These are phyloP conservation scores for Rhizophagus prolifer DNA, from an alignment of 192 early-diverging fungal species.

Conservation along the genomic window DNA sequence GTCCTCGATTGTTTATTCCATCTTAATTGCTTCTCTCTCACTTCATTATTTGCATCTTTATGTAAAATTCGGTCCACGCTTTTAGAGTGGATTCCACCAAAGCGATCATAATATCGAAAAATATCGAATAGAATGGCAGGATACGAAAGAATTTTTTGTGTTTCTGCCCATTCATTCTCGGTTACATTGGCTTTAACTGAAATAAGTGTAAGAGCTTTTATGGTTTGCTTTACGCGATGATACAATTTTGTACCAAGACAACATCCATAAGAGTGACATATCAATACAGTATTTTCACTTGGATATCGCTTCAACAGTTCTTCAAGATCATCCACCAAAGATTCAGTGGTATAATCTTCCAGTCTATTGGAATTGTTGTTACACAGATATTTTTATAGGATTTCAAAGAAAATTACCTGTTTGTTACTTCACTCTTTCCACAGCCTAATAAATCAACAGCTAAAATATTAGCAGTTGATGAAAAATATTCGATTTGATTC, in stretches of 20 bases:
- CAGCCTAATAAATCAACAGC: conserved; percentile 57
- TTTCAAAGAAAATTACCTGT: conserved; percentile 37
- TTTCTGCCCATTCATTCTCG: conserved; percentile 35
- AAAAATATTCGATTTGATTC: conserved; percentile 56
- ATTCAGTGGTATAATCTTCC: conserved; percentile 47
- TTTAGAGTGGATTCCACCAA: conserved; percentile 45
- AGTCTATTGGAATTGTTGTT: conserved; percentile 34
- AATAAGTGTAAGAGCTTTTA: conserved; percentile 55
- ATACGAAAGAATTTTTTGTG: conserved; percentile 35
- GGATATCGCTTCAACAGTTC: conserved; percentile 46
- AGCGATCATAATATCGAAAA: conserved; percentile 45
- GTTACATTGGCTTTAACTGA: conserved; percentile 47
- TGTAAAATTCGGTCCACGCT: conserved; percentile 50
- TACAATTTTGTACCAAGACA: conserved; percentile 48
- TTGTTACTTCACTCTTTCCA: conserved; percentile 52
- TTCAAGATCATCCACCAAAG: conserved; percentile 47
- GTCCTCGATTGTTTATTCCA: conserved; percentile 56
- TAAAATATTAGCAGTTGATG: conserved; percentile 49
- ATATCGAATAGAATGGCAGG: conserved; percentile 51
- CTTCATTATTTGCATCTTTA: conserved; percentile 32
- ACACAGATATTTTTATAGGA: neutral
- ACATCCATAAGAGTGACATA: conserved; percentile 60
- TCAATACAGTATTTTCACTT: conserved; percentile 47
- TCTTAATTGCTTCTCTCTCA: conserved; percentile 43
- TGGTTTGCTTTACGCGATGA: conserved; percentile 25